Conservation (phyloP, 1,139 yeast species). For the Pichia sp. region DNA sequence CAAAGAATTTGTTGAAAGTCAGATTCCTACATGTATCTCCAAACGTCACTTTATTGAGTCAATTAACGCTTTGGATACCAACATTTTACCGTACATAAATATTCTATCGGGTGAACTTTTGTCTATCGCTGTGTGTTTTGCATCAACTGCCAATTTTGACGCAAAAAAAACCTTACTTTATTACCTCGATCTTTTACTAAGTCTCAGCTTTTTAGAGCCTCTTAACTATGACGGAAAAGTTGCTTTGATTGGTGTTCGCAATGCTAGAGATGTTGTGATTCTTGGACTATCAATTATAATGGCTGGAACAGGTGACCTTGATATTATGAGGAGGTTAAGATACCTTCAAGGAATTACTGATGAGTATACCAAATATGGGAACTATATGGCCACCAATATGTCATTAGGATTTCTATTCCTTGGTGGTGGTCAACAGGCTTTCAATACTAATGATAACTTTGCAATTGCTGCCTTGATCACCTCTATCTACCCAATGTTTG, state of each 20-base stretch:
- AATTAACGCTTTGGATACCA: conserved; percentile 46
- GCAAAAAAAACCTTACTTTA: conserved; percentile 60
- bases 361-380: conserved; percentile 54
- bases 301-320: conserved; percentile 92
- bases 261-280: conserved; percentile 56
- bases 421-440: conserved; percentile 91
- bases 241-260: conserved; percentile 52
- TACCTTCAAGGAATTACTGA: conserved; percentile 58
- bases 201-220: conserved; percentile 46
- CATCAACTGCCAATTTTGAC: conserved; percentile 57
- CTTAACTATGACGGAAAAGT: conserved; percentile 57
- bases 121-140: conserved; percentile 71
- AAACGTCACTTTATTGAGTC: conserved; percentile 28
- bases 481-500: conserved; percentile 72
- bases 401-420: conserved; percentile 84
- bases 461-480: conserved; percentile 71
- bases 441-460: conserved; percentile 53
- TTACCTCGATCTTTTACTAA: conserved; percentile 58
- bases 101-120: conserved; percentile 72
- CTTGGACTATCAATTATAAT: conserved; percentile 67
- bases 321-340: conserved; percentile 67
- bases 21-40: conserved; percentile 43
- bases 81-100: conserved; percentile 59
- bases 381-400: conserved; percentile 73
- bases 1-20: conserved; percentile 56